These are phyloP conservation scores for Hebeloma cylindrosporum DNA, from an alignment of 768 basidiomycete species.

Conservation along the genomic window DNA sequence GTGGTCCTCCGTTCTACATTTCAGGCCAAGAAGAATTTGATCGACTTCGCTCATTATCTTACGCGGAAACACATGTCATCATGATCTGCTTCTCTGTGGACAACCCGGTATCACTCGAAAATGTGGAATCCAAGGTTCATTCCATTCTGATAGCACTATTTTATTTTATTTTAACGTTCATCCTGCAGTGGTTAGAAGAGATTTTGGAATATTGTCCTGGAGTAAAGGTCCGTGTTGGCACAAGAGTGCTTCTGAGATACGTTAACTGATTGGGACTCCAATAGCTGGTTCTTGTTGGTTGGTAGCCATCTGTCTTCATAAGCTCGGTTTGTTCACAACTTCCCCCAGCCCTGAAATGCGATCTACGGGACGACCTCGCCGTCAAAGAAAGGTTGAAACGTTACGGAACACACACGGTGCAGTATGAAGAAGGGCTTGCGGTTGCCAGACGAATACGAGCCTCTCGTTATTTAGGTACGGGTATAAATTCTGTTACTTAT, in stretches of 20 bases:
- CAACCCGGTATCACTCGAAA: slow-evolving; percentile 92
- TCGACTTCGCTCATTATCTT: slow-evolving; percentile 87
- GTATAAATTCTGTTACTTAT: slow-evolving; percentile 10
- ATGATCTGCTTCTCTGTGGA: slow-evolving; percentile 98
- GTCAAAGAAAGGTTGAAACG: slow-evolving; percentile 72
- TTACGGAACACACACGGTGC: slow-evolving; percentile 68
- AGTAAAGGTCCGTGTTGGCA: slow-evolving; percentile 68
- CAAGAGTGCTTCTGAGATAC: background rate
- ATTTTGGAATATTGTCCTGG: slow-evolving; percentile 92
- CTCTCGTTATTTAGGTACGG: slow-evolving; percentile 84
- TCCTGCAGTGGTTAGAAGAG: slow-evolving; percentile 87
- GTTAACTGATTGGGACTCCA: slow-evolving; percentile 9
- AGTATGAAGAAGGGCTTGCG: slow-evolving; percentile 90
- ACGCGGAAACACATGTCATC: slow-evolving; percentile 94
- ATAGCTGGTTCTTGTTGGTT: slow-evolving; percentile 87
- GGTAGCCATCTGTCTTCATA: slow-evolving; percentile 30
- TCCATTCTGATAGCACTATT: background rate
- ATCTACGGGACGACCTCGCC: slow-evolving; percentile 81
- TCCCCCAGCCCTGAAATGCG: slow-evolving; percentile 84
- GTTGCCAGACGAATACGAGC: slow-evolving; percentile 90
- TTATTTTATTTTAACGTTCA: background rate
- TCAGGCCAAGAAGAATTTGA: slow-evolving; percentile 96
- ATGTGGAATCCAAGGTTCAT: slow-evolving; percentile 86
- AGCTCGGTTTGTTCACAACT: background rate
- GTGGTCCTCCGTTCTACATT: slow-evolving; percentile 15